A percentile compares a stretch with the other conserved stretches of the same genome.
Conservation (phyloP, 352 stramenopile species). For the Phytopythium delawarense region DNA sequence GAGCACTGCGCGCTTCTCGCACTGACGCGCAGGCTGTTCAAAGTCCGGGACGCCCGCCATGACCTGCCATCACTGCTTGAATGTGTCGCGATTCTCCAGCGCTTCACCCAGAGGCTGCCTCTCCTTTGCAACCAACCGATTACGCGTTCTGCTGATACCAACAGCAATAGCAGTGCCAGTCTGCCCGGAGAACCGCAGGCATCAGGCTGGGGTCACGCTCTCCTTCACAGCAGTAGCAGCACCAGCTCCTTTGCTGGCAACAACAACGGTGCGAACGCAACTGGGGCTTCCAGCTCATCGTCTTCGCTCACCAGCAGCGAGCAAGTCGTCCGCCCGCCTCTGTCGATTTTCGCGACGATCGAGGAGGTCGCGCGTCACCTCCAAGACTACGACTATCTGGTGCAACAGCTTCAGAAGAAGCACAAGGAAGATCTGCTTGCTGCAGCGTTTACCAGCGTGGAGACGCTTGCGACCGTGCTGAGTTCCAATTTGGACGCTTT, state of each 20-base stretch:
- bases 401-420: constrained; percentile 27
- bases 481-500: constrained; percentile 33
- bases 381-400: constrained; percentile 59
- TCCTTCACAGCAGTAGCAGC: constrained; percentile 3
- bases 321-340: constrained; percentile 14
- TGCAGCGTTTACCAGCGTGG: constrained; percentile 17
- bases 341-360: constrained; percentile 43
- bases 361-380: constrained; percentile 50
- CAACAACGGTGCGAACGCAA: neutral
- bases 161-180: constrained; percentile 7
- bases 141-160: constrained; percentile 4
- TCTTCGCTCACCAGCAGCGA: constrained; percentile 14
- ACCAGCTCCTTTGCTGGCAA: neutral
- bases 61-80: constrained; percentile 52
- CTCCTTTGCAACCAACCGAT: constrained; percentile 17
- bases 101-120: constrained; percentile 20
- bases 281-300: constrained; percentile 4
- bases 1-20: constrained; percentile 56
- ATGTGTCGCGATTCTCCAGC: constrained; percentile 45
- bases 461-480: constrained; percentile 30
- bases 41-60: constrained; percentile 40
- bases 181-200: neutral
- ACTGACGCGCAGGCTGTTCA: constrained; percentile 40
- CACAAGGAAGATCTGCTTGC: constrained; percentile 4
- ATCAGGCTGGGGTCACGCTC: neutral